Percentiles rank a stretch among this genome's conserved stretches.
Evolutionary conservation across 2,329 filamentous ascomycete species (phyloP).

Genomic region (Cladosporium halotolerans): DNA sequence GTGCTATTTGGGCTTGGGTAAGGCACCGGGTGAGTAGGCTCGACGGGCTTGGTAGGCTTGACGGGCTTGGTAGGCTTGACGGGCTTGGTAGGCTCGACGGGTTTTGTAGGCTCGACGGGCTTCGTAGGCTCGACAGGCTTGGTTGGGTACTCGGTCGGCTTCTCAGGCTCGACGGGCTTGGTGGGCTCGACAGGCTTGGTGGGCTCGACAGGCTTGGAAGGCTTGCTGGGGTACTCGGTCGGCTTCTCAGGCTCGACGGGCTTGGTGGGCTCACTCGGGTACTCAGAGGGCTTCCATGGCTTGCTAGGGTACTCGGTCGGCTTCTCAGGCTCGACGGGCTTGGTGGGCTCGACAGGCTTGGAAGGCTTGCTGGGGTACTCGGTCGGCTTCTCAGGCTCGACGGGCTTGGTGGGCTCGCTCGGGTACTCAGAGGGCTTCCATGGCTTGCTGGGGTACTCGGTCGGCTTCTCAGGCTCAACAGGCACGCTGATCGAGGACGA

Average conservation of each 20-base stretch:
- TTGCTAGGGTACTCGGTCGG: not conserved
- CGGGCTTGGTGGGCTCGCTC: not conserved
- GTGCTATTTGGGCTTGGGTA: not conserved
- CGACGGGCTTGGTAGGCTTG: not conserved
- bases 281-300: not conserved
- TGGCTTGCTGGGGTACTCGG: not conserved
- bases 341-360: not conserved
- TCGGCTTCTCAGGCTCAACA: not conserved
- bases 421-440: not conserved
- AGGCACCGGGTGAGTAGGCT: not conserved
- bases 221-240: not conserved
- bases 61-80: not conserved
- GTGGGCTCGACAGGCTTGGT: not conserved
- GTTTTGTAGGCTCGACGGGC: not conserved
- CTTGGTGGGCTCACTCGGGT: not conserved
- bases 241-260: not conserved
- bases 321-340: not conserved
- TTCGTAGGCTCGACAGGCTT: not conserved
- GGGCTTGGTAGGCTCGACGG: not conserved
- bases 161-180: not conserved
- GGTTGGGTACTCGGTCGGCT: not conserved
- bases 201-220: not conserved
- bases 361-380: not conserved
- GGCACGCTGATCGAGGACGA: not conserved
- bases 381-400: not conserved